Conservation (phyloP, 495 filamentous ascomycete species). For the Podospora anserina region DNA sequence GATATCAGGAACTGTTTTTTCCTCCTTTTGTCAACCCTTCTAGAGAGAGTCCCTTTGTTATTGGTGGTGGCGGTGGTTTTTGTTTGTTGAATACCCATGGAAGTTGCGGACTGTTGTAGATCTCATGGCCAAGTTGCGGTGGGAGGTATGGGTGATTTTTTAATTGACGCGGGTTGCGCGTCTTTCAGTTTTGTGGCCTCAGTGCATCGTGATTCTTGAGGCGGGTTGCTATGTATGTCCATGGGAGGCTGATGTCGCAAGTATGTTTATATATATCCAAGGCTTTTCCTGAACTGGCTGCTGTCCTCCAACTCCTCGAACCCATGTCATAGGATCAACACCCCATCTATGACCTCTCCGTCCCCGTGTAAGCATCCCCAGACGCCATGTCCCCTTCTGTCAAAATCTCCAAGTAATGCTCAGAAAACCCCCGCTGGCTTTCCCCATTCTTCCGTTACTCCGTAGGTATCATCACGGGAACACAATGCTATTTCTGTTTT, state of each 20-base stretch:
- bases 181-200: neutral
- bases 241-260: neutral
- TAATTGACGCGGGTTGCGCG: neutral
- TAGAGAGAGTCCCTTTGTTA: neutral
- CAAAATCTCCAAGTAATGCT: neutral
- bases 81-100: neutral
- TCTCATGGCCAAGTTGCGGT: neutral
- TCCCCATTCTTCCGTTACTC: neutral
- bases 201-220: neutral
- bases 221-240: neutral
- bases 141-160: neutral
- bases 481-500: neutral
- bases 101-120: neutral
- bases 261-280: neutral
- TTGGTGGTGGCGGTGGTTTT: neutral
- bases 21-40: neutral
- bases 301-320: neutral
- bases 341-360: neutral
- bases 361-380: neutral
- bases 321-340: neutral
- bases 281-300: neutral
- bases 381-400: neutral
- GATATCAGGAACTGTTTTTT: neutral
- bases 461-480: neutral
- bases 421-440: neutral